These are phyloP conservation scores for Aurinia saxatilis DNA, from an alignment of 345 rosid genomes.

Conservation along the genomic window DNA sequence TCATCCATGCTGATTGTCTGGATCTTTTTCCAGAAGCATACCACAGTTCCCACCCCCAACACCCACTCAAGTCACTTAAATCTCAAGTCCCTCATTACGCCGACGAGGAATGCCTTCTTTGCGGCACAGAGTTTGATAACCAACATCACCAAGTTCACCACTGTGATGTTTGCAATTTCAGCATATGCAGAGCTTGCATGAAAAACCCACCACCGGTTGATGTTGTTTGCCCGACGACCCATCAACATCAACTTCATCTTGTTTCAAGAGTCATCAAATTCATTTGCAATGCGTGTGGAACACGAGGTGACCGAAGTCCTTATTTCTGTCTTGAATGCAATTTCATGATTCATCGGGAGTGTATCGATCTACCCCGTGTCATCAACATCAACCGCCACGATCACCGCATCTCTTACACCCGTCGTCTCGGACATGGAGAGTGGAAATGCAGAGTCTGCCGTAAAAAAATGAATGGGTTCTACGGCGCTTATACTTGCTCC, in stretches of 20 bases:
- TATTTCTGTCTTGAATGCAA: slow-evolving; percentile 1
- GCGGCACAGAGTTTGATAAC: not conserved
- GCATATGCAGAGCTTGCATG: not conserved
- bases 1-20: not conserved
- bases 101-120: not conserved
- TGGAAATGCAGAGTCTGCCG: not conserved
- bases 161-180: slow-evolving; percentile 4
- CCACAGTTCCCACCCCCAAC: slow-evolving; percentile 1
- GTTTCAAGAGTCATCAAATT: not conserved
- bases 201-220: not conserved
- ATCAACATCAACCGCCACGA: not conserved
- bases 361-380: not conserved
- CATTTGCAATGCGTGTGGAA: slow-evolving; percentile 19
- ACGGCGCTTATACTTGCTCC: not conserved
- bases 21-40: not conserved
- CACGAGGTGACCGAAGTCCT: not conserved
- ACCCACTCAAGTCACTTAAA: not conserved
- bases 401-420: slow-evolving; percentile 1
- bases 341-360: not conserved
- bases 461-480: not conserved
- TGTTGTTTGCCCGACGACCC: not conserved
- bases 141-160: not conserved
- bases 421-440: not conserved
- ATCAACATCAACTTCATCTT: not conserved
- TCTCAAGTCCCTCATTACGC: not conserved